phyloP scores from a whole-genome alignment of 345 rosid species.

The Cardamine chenopodiifolia region DNA sequence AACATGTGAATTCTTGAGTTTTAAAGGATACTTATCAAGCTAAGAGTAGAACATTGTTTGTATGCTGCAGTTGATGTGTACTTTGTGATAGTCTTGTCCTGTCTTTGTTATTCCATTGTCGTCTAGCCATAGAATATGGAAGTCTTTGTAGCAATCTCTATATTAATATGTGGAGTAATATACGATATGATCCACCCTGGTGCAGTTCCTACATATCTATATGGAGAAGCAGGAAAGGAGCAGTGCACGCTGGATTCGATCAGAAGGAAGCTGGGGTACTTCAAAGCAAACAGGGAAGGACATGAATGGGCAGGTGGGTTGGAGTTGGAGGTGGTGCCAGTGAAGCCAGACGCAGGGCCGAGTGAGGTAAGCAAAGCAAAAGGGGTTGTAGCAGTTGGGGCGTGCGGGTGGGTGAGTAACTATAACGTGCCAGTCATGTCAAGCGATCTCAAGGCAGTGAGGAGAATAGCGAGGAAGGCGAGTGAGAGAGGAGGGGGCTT shows the following conservation, averaged over 20 bases:
- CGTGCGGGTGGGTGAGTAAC: conserved; percentile 80
- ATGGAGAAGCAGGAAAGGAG: conserved; percentile 72
- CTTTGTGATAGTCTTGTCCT: background rate
- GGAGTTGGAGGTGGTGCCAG: conserved; percentile 49
- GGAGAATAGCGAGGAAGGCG: conserved; percentile 61
- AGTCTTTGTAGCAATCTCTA: conserved; percentile 7
- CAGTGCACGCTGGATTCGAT: conserved; percentile 74
- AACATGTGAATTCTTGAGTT: background rate
- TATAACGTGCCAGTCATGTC: conserved; percentile 77
- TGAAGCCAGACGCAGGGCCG: conserved; percentile 78
- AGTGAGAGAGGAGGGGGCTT: conserved; percentile 91
- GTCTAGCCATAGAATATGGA: background rate
- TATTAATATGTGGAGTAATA: conserved; percentile 5
- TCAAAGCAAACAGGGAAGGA: conserved; percentile 71
- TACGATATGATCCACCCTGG: conserved; percentile 1
- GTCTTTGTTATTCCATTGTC: background rate
- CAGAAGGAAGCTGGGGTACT: conserved; percentile 84
- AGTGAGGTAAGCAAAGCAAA: conserved; percentile 51
- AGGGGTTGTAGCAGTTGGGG: conserved; percentile 77
- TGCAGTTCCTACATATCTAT: conserved; percentile 82
- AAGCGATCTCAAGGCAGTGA: conserved; percentile 55
- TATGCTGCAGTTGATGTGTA: conserved; percentile 2
- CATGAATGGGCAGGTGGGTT: conserved; percentile 74
- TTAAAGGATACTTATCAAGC: too few species aligned
- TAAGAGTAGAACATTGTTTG: background rate